phyloP scores from a whole-genome alignment of 2,329 filamentous ascomycete species.

The Colletotrichum australisinense region DNA sequence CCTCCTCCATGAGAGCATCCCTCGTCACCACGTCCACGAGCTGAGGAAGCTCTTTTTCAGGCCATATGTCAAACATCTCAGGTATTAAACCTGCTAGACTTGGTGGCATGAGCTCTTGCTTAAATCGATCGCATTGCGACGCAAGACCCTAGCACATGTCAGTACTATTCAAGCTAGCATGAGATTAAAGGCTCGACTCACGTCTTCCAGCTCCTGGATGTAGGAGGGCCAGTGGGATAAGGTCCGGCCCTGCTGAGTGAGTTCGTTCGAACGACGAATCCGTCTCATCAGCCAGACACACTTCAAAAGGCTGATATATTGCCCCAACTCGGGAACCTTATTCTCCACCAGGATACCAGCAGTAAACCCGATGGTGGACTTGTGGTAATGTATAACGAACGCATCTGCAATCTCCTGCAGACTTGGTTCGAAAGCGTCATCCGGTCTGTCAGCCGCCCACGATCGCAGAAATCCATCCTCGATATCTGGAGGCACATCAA shows the following conservation, averaged over 20 bases:
- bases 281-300: constrained; percentile 45
- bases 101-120: constrained; percentile 42
- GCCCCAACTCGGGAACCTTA: constrained; percentile 36
- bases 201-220: constrained; percentile 45
- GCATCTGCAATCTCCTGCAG: constrained; percentile 45
- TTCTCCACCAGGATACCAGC: constrained; percentile 43
- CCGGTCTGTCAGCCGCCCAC: constrained; percentile 4
- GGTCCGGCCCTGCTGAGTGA: constrained; percentile 23
- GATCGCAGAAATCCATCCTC: constrained; percentile 28
- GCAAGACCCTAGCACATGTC: constrained; percentile 42
- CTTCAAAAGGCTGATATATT: constrained; percentile 47
- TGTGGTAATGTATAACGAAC: constrained; percentile 44
- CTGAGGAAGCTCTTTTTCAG: constrained; percentile 41
- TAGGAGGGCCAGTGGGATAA: constrained; percentile 51
- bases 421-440: background rate
- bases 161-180: background rate
- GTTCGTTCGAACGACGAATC: constrained; percentile 28
- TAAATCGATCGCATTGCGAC: constrained; percentile 40
- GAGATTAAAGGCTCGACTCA: constrained; percentile 30
- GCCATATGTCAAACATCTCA: constrained; percentile 45
- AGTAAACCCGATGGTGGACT: constrained; percentile 39
- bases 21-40: constrained; percentile 45
- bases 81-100: constrained; percentile 31
- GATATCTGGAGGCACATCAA: constrained; percentile 40
- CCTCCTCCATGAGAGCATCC: constrained; percentile 48